phyloP scores from a whole-genome alignment of 1,284 basidiomycete genomes.

The Meripilus lineatus region DNA sequence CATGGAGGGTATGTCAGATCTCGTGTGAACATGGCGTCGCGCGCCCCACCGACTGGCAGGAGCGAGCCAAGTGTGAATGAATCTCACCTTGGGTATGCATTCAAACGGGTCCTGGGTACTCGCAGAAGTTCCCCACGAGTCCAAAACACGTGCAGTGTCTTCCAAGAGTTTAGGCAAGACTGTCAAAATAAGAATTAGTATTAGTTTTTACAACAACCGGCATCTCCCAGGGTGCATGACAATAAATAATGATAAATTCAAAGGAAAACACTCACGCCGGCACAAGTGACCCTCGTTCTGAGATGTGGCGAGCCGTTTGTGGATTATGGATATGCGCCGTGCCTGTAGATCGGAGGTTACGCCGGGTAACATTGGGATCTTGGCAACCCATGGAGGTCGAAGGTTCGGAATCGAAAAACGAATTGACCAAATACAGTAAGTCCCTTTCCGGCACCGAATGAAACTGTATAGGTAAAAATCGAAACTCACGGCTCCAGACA shows the following conservation, averaged over 20 bases:
- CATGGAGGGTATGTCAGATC: background rate
- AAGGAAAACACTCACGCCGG: conserved; percentile 41
- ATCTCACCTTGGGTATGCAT: conserved; percentile 58
- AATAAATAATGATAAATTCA: conserved; percentile 9
- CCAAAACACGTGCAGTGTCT: conserved; percentile 55
- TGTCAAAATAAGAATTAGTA: conserved; percentile 19
- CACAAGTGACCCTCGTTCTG: conserved; percentile 57
- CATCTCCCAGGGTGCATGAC: background rate
- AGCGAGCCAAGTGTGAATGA: conserved; percentile 5
- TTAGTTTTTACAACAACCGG: background rate
- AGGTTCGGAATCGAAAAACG: too few relatives aligned
- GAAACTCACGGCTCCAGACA: conserved; percentile 63
- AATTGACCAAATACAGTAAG: too few relatives aligned
- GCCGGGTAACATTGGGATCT: conserved; percentile 71
- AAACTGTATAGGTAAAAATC: conserved; percentile 8
- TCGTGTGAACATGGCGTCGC: conserved; percentile 1
- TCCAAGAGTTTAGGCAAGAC: conserved; percentile 61
- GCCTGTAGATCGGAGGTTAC: conserved; percentile 65
- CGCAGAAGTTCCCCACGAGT: conserved; percentile 53
- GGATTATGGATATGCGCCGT: conserved; percentile 55
- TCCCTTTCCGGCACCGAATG: conserved; percentile 6
- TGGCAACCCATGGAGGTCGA: conserved; percentile 9
- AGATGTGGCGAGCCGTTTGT: conserved; percentile 57
- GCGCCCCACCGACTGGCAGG: conserved; percentile 6
- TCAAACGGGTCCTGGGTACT: conserved; percentile 68